Percentiles rank a stretch among this genome's conserved stretches.
These are phyloP conservation scores for Corymbia calophylla DNA, from an alignment of 441 rosid genomes.

Conservation along the genomic window DNA sequence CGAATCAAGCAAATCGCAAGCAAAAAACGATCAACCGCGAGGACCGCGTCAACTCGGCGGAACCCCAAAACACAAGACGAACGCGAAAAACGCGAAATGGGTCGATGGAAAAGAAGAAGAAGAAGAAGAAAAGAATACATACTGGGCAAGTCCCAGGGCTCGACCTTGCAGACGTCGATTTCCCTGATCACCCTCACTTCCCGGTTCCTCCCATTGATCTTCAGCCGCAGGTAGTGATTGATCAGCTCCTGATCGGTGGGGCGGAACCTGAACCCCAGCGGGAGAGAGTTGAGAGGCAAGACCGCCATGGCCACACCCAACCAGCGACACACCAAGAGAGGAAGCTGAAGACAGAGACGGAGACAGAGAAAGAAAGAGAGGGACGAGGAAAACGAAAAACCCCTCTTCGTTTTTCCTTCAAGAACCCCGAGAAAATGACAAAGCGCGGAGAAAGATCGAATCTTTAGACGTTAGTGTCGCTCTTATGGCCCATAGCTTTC, in stretches of 20 bases:
- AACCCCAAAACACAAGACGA: background rate
- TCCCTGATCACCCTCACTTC: constrained; percentile 7
- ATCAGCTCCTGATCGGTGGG: constrained; percentile 26
- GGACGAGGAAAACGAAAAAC: background rate
- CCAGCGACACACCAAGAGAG: background rate
- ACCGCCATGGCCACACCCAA: background rate
- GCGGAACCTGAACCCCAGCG: constrained; percentile 22
- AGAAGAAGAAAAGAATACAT: background rate
- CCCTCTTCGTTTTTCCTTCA: background rate
- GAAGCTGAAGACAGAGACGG: background rate
- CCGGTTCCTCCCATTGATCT: constrained; percentile 5
- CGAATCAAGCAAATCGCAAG: background rate
- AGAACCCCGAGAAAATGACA: background rate
- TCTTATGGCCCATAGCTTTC: background rate
- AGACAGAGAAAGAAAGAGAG: background rate
- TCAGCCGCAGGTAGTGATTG: constrained; percentile 9
- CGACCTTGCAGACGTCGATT: constrained; percentile 11
- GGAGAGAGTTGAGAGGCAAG: background rate
- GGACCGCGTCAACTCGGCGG: background rate
- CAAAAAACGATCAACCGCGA: background rate
- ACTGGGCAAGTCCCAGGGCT: constrained; percentile 19
- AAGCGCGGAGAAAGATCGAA: background rate
- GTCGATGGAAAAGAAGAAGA: background rate
- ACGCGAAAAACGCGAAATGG: background rate
- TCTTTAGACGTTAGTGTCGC: background rate